Evolutionary conservation across 176 grass and related monocot species (phyloP).

Genomic region (Eleusine indica): DNA sequence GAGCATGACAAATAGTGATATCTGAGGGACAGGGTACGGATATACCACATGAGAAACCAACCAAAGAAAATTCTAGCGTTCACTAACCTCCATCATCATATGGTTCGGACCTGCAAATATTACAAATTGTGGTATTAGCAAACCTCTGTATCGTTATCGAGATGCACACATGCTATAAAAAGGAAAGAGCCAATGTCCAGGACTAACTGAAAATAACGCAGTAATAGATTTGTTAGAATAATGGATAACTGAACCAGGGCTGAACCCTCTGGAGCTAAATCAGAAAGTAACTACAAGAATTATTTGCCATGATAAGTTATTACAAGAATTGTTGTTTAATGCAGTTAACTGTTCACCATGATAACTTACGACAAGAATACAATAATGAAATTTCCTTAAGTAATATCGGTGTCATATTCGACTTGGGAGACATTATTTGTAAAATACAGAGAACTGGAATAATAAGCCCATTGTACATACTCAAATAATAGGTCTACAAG

Average conservation of each 20-base stretch:
- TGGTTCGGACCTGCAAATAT: conserved; percentile 86
- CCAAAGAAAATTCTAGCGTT: background rate
- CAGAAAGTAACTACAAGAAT: background rate
- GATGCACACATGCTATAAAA: background rate
- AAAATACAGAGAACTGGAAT: conserved; percentile 8
- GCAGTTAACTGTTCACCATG: background rate
- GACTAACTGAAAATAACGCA: background rate
- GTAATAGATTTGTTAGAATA: conserved; percentile 1
- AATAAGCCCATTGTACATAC: background rate
- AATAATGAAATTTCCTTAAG: background rate
- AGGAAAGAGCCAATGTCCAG: background rate
- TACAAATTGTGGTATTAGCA: conserved; percentile 31
- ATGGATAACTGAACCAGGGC: background rate
- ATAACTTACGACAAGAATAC: conserved; percentile 3
- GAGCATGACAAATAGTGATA: conserved; percentile 31
- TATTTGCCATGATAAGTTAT: background rate
- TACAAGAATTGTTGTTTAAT: conserved; percentile 1
- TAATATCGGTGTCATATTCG: conserved; percentile 24
- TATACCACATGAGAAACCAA: conserved; percentile 1
- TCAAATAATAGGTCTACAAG: background rate
- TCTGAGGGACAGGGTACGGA: conserved; percentile 1
- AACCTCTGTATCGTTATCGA: background rate
- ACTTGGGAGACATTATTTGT: conserved; percentile 8
- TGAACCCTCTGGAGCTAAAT: conserved; percentile 22
- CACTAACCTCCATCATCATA: conserved; percentile 98